Evolutionary conservation across 2,329 filamentous ascomycete species (phyloP).

Genomic region (Cryphonectria nitschkei): DNA sequence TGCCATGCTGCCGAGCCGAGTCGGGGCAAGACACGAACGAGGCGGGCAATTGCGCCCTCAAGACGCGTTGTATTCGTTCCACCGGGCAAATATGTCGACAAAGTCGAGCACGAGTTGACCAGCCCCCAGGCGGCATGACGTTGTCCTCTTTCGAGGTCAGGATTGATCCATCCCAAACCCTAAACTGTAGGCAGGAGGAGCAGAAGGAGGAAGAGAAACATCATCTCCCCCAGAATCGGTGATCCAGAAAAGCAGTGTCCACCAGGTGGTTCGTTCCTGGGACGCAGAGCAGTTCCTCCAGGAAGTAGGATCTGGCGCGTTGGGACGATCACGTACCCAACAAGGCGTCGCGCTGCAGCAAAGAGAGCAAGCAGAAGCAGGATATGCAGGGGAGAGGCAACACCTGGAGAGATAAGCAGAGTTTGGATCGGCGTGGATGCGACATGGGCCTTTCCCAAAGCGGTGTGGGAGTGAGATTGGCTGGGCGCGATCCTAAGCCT

Average conservation of each 20-base stretch:
- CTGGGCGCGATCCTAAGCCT: conserved; percentile 7
- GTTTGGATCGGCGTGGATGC: conserved; percentile 7
- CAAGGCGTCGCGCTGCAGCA: background rate
- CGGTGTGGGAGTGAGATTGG: conserved; percentile 7
- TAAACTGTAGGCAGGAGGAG: background rate
- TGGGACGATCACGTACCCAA: background rate
- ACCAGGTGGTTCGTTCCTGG: background rate
- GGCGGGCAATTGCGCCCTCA: background rate
- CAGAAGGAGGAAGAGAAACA: background rate
- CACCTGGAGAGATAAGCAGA: conserved; percentile 5
- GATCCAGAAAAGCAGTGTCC: background rate
- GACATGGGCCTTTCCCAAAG: conserved; percentile 12
- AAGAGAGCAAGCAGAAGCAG: background rate
- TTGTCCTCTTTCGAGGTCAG: background rate
- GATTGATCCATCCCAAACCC: background rate
- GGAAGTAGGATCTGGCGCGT: background rate
- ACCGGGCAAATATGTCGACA: background rate
- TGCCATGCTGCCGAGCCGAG: background rate
- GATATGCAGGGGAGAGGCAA: background rate
- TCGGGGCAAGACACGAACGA: background rate
- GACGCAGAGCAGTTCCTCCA: background rate
- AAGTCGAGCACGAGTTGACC: background rate
- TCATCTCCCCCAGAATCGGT: background rate
- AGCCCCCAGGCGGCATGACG: background rate
- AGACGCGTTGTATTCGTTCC: background rate